Base-by-base conservation (phyloP, 495 filamentous ascomycete genomes). In the Aspergillus mulundensis region DNA sequence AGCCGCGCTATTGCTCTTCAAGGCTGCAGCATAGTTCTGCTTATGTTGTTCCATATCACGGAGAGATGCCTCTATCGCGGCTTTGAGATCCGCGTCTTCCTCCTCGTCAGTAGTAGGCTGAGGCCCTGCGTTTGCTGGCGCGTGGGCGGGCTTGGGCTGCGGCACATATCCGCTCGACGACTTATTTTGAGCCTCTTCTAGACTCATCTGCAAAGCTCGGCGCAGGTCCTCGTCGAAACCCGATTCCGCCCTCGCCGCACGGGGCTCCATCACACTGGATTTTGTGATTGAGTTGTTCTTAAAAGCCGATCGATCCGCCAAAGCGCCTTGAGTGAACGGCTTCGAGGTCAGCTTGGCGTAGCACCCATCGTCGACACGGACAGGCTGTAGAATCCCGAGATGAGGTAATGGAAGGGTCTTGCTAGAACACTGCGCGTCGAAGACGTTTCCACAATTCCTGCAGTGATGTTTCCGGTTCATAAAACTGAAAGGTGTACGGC, bases 1-100 rank as follows among this genome's bases (percentile, higher is more conserved):
- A 2, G 74, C 62, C 16, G 75, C 61, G 19, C 75, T 66, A 15
- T 77, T 73, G 58, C 88, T 85, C 61, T 94, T 94, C 63, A 96
- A 72, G 20, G 82, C 82, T 23, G 86, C 85, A 8, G 90, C 85
- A 72, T 96, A 87, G 57, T 83, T 86, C 69, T 94, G 89, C 72
- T 97, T 97, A 61, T 98, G 95, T 66, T 95, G 86, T 73, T 98
- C 94, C 93, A 97, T 97, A 67, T 98, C 94, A 43, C 87, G 86
- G 43, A 98, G 70, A n/a, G 93, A 97, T 21, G 95, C 94, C 32
- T 91, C 93, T 66, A 98, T 97, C 12, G 94, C 94, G 36, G 94
- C 92, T 66, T 95, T 95, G 36, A 98, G 73, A 66, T 98, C 92
- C 15, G 91, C 85, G 67, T 98, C 94, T 53, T 97, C 91, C 38